Conservation (phyloP, 106 monocot genomes). For the Vanilla planifolia region DNA sequence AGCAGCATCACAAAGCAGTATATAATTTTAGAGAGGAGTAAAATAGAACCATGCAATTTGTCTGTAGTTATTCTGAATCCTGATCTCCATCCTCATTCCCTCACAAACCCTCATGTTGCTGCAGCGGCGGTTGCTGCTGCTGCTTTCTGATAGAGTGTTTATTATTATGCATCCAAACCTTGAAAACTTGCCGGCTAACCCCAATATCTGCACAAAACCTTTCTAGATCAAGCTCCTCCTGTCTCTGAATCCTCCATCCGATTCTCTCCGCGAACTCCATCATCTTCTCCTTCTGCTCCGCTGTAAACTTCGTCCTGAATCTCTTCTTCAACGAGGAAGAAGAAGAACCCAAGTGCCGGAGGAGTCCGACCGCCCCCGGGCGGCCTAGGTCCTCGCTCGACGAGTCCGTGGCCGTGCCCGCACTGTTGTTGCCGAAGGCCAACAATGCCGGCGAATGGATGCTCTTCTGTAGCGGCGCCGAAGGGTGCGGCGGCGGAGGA, state of each 20-base stretch:
- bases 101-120: not conserved
- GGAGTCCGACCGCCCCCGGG: not conserved
- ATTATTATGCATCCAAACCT: constrained; percentile 83
- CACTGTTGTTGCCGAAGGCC: not conserved
- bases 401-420: constrained; percentile 25
- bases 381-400: constrained; percentile 35
- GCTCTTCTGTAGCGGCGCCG: constrained; percentile 3
- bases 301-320: constrained; percentile 47
- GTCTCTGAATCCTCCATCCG: constrained; percentile 58
- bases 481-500: not conserved
- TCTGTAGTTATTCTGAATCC: not conserved
- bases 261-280: constrained; percentile 37
- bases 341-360: not conserved
- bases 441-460: constrained; percentile 8
- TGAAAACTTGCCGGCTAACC: constrained; percentile 42
- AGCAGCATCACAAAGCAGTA: not conserved
- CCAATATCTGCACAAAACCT: constrained; percentile 44
- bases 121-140: not conserved
- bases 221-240: constrained; percentile 35
- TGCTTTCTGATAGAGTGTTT: constrained; percentile 32
- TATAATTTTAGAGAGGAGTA: not conserved
- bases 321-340: constrained; percentile 36
- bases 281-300: constrained; percentile 59
- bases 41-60: not conserved
- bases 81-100: not conserved